Conservation (phyloP, 768 basidiomycete genomes). For the Suillus hirtellus region DNA sequence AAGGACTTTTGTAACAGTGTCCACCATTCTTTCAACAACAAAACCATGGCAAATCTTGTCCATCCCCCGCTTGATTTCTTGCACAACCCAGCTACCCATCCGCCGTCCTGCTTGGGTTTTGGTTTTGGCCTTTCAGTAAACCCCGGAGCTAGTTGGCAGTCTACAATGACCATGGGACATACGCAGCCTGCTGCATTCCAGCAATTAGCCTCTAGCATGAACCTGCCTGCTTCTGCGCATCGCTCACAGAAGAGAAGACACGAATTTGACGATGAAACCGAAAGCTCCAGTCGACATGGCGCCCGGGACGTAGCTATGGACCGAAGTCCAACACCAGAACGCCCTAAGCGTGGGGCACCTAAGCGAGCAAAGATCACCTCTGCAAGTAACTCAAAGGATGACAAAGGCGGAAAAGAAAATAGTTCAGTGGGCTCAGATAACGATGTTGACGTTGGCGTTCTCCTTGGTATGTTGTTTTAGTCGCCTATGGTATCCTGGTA, state of each 20-base stretch:
- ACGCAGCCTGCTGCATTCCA: constrained; percentile 50
- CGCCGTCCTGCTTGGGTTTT: constrained; percentile 68
- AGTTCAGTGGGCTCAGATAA: constrained; percentile 42
- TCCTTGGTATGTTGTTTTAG: constrained; percentile 59
- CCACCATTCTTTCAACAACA: constrained; percentile 20
- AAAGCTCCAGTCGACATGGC: constrained; percentile 32
- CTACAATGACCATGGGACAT: constrained; percentile 41
- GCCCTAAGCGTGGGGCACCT: constrained; percentile 65
- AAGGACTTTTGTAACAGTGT: constrained; percentile 15
- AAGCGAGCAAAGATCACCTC: constrained; percentile 52
- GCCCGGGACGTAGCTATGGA: constrained; percentile 76
- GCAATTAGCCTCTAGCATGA: constrained; percentile 53
- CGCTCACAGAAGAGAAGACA: constrained; percentile 62
- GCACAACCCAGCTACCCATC: constrained; percentile 56
- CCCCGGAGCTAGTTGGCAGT: constrained; percentile 48
- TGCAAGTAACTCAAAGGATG: constrained; percentile 39
- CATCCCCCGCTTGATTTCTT: constrained; percentile 67
- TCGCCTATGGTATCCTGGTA: constrained; percentile 10
- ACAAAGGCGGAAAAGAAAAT: constrained; percentile 47
- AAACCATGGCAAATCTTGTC: constrained; percentile 71
- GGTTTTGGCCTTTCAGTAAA: constrained; percentile 62
- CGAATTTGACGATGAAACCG: constrained; percentile 69
- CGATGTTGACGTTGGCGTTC: constrained; percentile 70
- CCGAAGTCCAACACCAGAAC: constrained; percentile 81
- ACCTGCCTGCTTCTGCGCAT: constrained; percentile 38